Evolutionary conservation across 2,329 filamentous ascomycete genomes (phyloP).

Genomic region (Ceratocystis harringtonii): DNA sequence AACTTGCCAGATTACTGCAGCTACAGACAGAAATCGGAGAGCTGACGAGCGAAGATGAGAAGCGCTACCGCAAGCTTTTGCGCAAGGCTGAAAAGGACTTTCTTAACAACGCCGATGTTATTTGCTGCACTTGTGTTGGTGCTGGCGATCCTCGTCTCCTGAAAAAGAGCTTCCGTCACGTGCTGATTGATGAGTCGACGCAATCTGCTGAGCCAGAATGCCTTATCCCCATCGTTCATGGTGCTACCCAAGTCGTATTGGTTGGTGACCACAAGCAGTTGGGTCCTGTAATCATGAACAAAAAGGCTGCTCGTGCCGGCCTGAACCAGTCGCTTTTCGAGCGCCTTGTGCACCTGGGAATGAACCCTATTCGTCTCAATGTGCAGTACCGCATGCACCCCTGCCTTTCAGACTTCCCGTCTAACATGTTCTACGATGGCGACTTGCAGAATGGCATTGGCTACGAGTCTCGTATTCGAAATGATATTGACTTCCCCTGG

Average conservation of each 20-base stretch:
- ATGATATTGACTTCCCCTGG: conserved; percentile 97
- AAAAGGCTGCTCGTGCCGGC: conserved; percentile 95
- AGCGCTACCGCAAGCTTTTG: conserved; percentile 94
- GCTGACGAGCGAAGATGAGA: conserved; percentile 88
- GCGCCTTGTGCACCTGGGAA: conserved; percentile 80
- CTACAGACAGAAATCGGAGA: conserved; percentile 86
- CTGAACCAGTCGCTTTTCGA: conserved; percentile 98
- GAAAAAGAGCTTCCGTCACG: conserved; percentile 97
- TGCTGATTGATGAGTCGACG: conserved; percentile 94
- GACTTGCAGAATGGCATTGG: conserved; percentile 94
- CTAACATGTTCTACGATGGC: conserved; percentile 99
- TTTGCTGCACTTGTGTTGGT: conserved; percentile 97
- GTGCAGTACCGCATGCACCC: conserved; percentile 99
- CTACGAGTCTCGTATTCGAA: conserved; percentile 70
- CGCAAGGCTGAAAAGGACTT: conserved; percentile 91
- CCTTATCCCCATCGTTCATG: conserved; percentile 93
- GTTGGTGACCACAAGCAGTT: conserved; percentile 97
- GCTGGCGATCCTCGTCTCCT: conserved; percentile 87
- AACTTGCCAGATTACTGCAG: conserved; percentile 81
- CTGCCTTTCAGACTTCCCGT: conserved; percentile 90
- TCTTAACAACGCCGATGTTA: conserved; percentile 85
- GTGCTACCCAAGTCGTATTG: conserved; percentile 97
- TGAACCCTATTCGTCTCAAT: conserved; percentile 81
- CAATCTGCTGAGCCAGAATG: conserved; percentile 97
- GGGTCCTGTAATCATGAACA: conserved; percentile 99